phyloP scores from a whole-genome alignment of 176 grass and related monocot species.

The Panicum miliaceum region DNA sequence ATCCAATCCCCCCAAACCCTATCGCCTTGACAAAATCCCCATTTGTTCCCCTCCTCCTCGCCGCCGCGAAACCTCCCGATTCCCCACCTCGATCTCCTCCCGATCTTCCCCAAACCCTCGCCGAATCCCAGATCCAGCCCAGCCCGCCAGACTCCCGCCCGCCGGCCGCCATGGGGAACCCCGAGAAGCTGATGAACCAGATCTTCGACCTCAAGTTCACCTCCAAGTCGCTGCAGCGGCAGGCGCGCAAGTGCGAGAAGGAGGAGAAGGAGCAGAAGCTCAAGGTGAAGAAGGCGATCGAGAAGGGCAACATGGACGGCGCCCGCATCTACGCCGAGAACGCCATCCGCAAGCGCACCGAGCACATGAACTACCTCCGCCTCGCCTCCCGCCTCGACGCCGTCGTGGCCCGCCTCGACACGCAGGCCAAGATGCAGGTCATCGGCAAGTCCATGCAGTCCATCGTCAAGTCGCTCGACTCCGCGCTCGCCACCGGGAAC shows the following conservation, averaged over 20 bases:
- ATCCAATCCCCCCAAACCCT: not conserved
- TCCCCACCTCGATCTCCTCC: not conserved
- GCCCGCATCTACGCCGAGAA: constrained; percentile 99
- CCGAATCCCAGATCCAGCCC: not conserved
- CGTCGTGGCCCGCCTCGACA: constrained; percentile 91
- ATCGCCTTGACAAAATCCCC: not conserved
- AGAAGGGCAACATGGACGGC: constrained; percentile 96
- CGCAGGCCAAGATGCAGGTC: constrained; percentile 98
- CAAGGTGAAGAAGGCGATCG: constrained; percentile 99
- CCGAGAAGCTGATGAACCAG: constrained; percentile 97
- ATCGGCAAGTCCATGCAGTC: constrained; percentile 88
- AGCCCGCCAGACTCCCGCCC: not conserved
- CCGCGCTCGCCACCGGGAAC: constrained; percentile 74
- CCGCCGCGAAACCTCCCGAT: not conserved
- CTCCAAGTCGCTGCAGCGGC: constrained; percentile 89
- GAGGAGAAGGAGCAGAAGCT: constrained; percentile 96
- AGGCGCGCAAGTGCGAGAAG: constrained; percentile 97
- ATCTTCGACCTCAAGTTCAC: constrained; percentile 98
- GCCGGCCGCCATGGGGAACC: constrained; percentile 73
- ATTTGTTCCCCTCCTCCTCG: not conserved
- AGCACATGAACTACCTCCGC: constrained; percentile 98
- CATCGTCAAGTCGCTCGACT: constrained; percentile 90
- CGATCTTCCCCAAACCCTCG: not conserved
- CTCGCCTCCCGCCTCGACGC: constrained; percentile 93
- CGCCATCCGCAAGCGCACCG: constrained; percentile 93